Evolutionary conservation across 345 rosid species (phyloP).

Genomic region (Hevea brasiliensis): DNA sequence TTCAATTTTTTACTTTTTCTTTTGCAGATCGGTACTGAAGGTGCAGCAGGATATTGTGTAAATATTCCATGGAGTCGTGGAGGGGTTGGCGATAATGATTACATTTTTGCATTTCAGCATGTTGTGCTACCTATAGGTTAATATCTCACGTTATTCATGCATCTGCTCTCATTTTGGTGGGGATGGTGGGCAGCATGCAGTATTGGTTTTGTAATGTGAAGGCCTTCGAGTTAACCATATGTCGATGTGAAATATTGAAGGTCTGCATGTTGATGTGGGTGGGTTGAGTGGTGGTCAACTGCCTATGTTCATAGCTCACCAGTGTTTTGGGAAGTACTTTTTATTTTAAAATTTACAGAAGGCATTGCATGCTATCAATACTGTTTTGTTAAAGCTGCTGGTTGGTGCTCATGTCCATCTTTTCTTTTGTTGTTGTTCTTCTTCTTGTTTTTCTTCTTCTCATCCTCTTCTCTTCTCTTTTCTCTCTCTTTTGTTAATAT

Average conservation of each 20-base stretch:
- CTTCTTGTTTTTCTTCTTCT: neutral
- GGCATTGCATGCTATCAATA: neutral
- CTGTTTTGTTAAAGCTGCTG: neutral
- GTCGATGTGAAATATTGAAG: too few species aligned
- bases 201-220: slow-evolving; percentile 10
- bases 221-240: too few species aligned
- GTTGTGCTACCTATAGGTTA: slow-evolving; percentile 92
- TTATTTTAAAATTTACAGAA: neutral
- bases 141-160: slow-evolving; percentile 10
- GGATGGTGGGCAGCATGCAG: slow-evolving; percentile 4
- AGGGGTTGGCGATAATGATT: slow-evolving; percentile 94
- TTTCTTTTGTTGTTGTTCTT: neutral
- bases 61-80: slow-evolving; percentile 97
- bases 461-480: too few species aligned
- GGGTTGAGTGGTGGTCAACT: neutral
- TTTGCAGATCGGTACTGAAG: slow-evolving; percentile 72
- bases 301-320: neutral
- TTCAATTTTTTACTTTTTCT: neutral
- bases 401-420: neutral
- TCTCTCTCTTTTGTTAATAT: too few species aligned
- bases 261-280: too few species aligned
- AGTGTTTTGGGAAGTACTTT: neutral
- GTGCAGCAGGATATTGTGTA: slow-evolving; percentile 93
- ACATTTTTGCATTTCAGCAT: slow-evolving; percentile 83
- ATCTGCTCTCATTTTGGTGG: slow-evolving; percentile 3